A percentile compares a stretch with the other conserved stretches of the same genome.
Conservation (phyloP, 2,329 filamentous ascomycete species). For the Capronia americana region DNA sequence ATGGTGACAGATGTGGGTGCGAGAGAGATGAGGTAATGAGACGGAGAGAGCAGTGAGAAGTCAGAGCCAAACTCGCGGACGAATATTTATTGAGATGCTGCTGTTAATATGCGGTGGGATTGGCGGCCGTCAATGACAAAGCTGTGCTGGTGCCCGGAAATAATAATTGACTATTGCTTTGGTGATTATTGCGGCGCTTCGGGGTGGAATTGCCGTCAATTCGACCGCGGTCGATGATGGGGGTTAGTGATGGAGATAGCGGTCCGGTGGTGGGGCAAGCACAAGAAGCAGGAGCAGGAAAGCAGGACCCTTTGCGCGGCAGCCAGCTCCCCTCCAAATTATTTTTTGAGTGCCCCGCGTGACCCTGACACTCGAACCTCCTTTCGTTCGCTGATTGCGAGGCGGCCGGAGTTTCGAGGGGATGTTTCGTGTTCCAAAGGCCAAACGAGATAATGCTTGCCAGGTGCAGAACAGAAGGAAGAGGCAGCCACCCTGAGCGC, state of each 20-base stretch:
- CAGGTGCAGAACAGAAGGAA: neutral
- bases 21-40: constrained; percentile 18
- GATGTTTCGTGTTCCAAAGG: neutral
- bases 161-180: constrained; percentile 15
- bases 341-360: constrained; percentile 4
- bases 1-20: constrained; percentile 45
- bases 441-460: neutral
- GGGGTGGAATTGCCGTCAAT: constrained; percentile 6
- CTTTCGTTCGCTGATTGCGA: neutral
- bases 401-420: neutral
- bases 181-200: constrained; percentile 13
- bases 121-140: constrained; percentile 26
- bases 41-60: constrained; percentile 23
- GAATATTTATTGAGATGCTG: constrained; percentile 11
- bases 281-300: neutral
- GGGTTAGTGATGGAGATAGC: constrained; percentile 6
- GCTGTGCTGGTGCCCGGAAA: constrained; percentile 21
- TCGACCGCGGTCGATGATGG: constrained; percentile 13
- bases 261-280: constrained; percentile 9
- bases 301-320: neutral
- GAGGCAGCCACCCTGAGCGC: neutral
- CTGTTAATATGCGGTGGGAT: constrained; percentile 22
- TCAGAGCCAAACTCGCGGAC: constrained; percentile 4
- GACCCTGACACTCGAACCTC: neutral
- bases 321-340: neutral